Conservation (phyloP, 1,284 basidiomycete species). For the Xerocomus nothofagi region DNA sequence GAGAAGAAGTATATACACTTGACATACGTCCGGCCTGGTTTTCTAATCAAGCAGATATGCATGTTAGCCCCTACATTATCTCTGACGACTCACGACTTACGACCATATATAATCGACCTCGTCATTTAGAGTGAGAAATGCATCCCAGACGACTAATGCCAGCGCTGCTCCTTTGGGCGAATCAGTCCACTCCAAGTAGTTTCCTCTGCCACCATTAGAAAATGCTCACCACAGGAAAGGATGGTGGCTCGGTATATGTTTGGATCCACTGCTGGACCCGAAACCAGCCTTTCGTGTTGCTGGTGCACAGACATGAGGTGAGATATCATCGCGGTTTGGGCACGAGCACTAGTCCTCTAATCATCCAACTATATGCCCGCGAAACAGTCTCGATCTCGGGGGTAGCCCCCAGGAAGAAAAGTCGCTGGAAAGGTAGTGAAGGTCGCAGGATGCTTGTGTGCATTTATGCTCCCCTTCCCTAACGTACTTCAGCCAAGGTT, state of each 20-base stretch:
- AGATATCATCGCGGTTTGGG: not conserved
- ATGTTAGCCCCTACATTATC: not conserved
- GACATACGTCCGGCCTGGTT: constrained; percentile 5
- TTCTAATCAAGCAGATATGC: constrained; percentile 2
- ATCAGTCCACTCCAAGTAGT: not conserved
- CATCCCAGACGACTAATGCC: constrained; percentile 18
- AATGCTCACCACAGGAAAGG: constrained; percentile 18
- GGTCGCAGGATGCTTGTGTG: not conserved
- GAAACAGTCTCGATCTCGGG: not conserved
- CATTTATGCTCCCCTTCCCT: not conserved
- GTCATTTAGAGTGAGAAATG: constrained; percentile 18
- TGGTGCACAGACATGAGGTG: constrained; percentile 2
- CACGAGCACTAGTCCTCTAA: not conserved
- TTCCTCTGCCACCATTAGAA: not conserved
- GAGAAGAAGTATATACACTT: constrained; percentile 25
- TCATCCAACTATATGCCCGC: not conserved
- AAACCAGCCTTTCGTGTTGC: constrained; percentile 3
- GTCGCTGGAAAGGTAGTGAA: not conserved
- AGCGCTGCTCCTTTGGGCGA: constrained; percentile 12
- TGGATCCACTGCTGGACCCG: not conserved
- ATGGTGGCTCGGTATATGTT: not conserved
- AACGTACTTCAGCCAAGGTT: not conserved
- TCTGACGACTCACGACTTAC: constrained; percentile 14
- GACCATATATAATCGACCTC: constrained; percentile 23
- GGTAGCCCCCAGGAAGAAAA: not conserved